Conservation (phyloP, 176 grass and related monocot genomes). For the Oryza glumipatula region DNA sequence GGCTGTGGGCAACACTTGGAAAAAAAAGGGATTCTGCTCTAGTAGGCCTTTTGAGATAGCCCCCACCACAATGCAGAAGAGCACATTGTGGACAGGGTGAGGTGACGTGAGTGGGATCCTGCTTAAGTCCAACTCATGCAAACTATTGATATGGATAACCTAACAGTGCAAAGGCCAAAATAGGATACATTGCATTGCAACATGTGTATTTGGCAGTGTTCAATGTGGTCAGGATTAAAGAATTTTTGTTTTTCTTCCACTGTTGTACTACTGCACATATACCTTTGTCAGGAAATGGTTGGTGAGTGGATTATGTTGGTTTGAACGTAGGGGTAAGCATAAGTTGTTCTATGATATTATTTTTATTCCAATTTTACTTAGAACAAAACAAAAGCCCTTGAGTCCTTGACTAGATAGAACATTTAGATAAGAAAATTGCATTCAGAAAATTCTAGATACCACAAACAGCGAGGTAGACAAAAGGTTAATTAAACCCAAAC, state of each 20-base stretch:
- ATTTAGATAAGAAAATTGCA: neutral
- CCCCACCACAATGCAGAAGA: slow-evolving; percentile 38
- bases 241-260: neutral
- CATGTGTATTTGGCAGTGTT: slow-evolving; percentile 27
- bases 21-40: slow-evolving; percentile 27
- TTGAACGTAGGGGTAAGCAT: neutral
- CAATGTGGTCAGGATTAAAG: slow-evolving; percentile 11
- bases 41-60: slow-evolving; percentile 24
- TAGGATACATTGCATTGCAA: neutral
- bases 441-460: too few relatives aligned
- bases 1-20: slow-evolving; percentile 25
- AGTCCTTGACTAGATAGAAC: neutral
- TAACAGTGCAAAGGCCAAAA: neutral
- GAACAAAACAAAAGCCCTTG: neutral
- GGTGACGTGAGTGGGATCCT: slow-evolving; percentile 23
- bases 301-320: neutral
- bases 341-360: neutral
- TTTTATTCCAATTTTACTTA: neutral
- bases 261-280: slow-evolving; percentile 32
- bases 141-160: slow-evolving; percentile 38
- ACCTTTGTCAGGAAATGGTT: neutral
- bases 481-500: slow-evolving; percentile 9
- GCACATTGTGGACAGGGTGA: slow-evolving; percentile 3
- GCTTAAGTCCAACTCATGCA: slow-evolving; percentile 12
- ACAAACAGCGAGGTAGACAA: neutral